Conservation (phyloP, 306 rosid genomes). For the Rosa persica region DNA sequence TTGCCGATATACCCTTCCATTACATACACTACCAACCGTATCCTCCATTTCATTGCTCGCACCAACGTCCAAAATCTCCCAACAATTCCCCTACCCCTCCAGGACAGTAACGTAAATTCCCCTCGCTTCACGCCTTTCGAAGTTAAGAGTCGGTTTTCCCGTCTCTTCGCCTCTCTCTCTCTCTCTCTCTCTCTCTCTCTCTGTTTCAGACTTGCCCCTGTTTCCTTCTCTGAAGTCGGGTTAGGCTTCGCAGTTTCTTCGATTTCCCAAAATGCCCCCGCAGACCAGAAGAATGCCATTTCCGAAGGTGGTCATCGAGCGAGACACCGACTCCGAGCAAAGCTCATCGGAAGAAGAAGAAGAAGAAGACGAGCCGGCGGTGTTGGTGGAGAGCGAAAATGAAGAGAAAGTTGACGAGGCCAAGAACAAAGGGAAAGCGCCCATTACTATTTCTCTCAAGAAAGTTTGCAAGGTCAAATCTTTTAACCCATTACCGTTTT, state of each 20-base stretch:
- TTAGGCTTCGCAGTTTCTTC: not conserved
- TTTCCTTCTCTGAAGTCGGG: constrained; percentile 11
- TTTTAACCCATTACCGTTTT: not conserved
- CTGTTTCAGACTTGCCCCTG: not conserved
- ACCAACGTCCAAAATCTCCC: too few relatives aligned
- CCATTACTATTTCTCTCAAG: constrained; percentile 61
- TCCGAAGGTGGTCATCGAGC: constrained; percentile 64
- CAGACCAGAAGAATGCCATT: constrained; percentile 55
- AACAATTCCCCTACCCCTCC: accelerated
- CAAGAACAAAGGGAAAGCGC: constrained; percentile 58
- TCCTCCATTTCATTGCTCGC: too few relatives aligned
- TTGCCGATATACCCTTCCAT: constrained; percentile 13
- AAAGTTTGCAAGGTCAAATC: constrained; percentile 77
- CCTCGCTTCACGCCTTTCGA: not conserved
- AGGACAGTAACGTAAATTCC: not conserved
- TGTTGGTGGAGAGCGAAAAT: constrained; percentile 22
- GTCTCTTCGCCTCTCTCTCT: not conserved
- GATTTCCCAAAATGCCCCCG: constrained; percentile 53
- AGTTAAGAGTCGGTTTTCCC: constrained; percentile 3
- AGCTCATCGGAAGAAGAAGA: constrained; percentile 74
- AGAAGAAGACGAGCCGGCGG: constrained; percentile 32
- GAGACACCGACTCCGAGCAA: constrained; percentile 70
- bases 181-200: not conserved
- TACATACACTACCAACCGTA: not conserved
- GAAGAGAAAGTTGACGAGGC: constrained; percentile 36